Evolutionary conservation across 768 basidiomycete genomes (phyloP), one percentile per base, ranked within the genome.

Genomic region (Austroboletus festivus): DNA sequence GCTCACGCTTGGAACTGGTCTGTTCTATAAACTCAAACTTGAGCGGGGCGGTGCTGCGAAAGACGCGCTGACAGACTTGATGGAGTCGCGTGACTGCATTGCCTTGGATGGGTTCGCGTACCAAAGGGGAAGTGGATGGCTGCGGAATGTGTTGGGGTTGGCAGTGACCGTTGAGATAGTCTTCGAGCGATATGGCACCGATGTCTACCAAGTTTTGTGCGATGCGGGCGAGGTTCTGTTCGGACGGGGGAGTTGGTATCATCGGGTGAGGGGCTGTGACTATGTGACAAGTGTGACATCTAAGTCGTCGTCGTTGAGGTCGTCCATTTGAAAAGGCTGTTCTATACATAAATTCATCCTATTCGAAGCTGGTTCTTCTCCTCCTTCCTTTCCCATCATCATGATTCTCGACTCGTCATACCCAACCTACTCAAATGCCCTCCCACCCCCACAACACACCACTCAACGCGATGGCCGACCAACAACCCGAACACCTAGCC

Each of bases 401-500:
- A 60, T 60, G 58, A 55, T 47, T 53, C 48, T n/a, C n/a, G n/a
- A n/a, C n/a, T n/a, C n/a, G n/a, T n/a, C 18, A 44, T 59, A 67
- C 19, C 22, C 47, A 26, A 37, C 44, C 38, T 54, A 60, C 46
- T 22, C 46, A 2, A 53, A 39, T 12, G 47, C 59, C 15, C 8
- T 59, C 55, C 50, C 52, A 51, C 20, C 52, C 61, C 11, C 34
- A 52, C n/a, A n/a, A n/a, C 33, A 51, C 47, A 48, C 18, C 33
- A 48, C n/a, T n/a, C n/a, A n/a, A n/a, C n/a, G 42, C 31, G 49
- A 56, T 48, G 58, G 9, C 18, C 61, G 66, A 0, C 15, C 26
- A 19, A 21, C 31, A 13, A 48, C 58, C 10, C 71, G 80, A 28
- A 84, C 82, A 5, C 82, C 82, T 13, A 83, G 81, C 54, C 83